Base-by-base conservation (phyloP, 2,329 filamentous ascomycete genomes). In the Colletotrichum gigasporum region DNA sequence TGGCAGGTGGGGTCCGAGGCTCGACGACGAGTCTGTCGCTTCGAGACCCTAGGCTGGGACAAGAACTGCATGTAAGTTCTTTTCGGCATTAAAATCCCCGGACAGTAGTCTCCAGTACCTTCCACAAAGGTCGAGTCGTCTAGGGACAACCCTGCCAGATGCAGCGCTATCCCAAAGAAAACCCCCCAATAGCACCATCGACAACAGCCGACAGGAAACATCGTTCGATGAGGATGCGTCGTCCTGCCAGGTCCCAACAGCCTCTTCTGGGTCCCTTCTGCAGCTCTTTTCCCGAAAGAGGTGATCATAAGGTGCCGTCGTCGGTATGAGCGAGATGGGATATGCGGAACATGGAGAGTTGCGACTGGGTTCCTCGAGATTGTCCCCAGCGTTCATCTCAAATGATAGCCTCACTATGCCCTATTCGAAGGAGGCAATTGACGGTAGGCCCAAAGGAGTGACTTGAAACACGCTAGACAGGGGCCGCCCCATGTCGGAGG, bases 401-500 rank as follows among this genome's bases (percentile, higher is more conserved):
- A 58, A 68, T 67, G 53, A 62, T 52, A 48, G 58, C 54, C 54
- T 67, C 58, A 45, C 63, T 66, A 67, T 63, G 50, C 63, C 63
- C 34, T 34, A 54, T 59, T 64, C 12, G 53, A 58, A 44, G 28
- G 51, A 22, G 7, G 18, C 32, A 35, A 37, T 39, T 57, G 51
- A 47, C 57, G 28, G 65, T 68, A 67, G 45, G 22, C 62, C 66
- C 24, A 32, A 61, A 56, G 14, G 7, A 35, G 62, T 39, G 39
- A 68, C 48, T 56, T 68, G 67, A 68, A 68, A 68, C 67, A 42
- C 62, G 65, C 62, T 66, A 67, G 53, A 30, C 67, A 41, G 28
- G 67, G 67, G 28, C 18, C n/a, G 11, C 1, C 12, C 58, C 63
- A 52, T 62, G 61, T 52, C 10, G 44, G 28, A 35, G 45, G 45